A percentile compares a stretch with the other conserved stretches of the same genome.
Evolutionary conservation across 2,329 filamentous ascomycete genomes (phyloP).

Genomic region (Neodidymelliopsis sp.): DNA sequence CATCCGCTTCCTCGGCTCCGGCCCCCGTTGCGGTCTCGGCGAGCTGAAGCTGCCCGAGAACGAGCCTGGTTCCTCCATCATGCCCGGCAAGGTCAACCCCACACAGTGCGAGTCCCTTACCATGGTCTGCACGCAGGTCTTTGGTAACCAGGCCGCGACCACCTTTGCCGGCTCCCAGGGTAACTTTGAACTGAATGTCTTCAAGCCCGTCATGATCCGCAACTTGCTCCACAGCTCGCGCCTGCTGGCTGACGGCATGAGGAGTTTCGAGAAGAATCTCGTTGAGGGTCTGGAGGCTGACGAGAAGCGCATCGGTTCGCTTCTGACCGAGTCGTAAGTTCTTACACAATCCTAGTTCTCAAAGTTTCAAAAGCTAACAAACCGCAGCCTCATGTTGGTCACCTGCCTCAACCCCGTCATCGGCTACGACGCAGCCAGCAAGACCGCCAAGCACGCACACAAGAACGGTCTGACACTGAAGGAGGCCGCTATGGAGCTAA

Average conservation of each 20-base stretch:
- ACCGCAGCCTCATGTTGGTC: slow-evolving; percentile 87
- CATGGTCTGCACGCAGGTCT: slow-evolving; percentile 97
- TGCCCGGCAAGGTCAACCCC: slow-evolving; percentile 99
- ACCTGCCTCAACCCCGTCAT: slow-evolving; percentile 67
- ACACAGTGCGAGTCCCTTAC: slow-evolving; percentile 98
- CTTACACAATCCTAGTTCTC: neutral
- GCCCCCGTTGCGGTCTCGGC: slow-evolving; percentile 92
- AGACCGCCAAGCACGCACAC: slow-evolving; percentile 76
- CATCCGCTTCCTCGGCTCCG: slow-evolving; percentile 94
- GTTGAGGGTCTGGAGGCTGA: slow-evolving; percentile 89
- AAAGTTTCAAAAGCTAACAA: slow-evolving; percentile 17
- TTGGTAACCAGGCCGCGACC: slow-evolving; percentile 93
- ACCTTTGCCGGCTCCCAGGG: slow-evolving; percentile 97
- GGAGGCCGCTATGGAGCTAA: slow-evolving; percentile 90
- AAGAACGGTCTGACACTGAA: slow-evolving; percentile 97
- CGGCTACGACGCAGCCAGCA: slow-evolving; percentile 45
- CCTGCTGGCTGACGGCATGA: slow-evolving; percentile 90
- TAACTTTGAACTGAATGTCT: slow-evolving; percentile 98
- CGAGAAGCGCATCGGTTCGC: slow-evolving; percentile 86
- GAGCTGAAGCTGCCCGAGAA: slow-evolving; percentile 96
- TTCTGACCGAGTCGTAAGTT: slow-evolving; percentile 91
- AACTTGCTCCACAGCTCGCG: slow-evolving; percentile 93
- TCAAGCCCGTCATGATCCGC: slow-evolving; percentile 95
- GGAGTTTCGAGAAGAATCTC: slow-evolving; percentile 92
- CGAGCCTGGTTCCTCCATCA: slow-evolving; percentile 96